phyloP scores from a whole-genome alignment of 2,329 filamentous ascomycete genomes.

The Aspergillus sp. region DNA sequence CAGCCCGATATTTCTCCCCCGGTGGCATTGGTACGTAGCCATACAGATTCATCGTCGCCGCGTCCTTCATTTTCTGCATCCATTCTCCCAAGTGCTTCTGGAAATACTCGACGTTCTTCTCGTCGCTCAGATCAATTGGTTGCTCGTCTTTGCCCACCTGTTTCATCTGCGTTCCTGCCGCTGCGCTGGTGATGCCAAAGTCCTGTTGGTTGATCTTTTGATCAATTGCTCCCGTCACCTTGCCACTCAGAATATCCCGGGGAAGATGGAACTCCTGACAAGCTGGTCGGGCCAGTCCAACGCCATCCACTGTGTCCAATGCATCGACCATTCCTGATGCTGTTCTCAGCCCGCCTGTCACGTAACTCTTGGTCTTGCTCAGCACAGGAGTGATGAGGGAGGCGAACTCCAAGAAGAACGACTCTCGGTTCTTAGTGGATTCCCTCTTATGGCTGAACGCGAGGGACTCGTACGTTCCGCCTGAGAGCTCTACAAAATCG shows the following conservation, averaged over 20 bases:
- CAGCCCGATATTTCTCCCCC: neutral
- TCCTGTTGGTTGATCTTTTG: too few species aligned
- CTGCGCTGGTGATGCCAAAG: too few species aligned
- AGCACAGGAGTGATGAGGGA: slow-evolving; percentile 47
- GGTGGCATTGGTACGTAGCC: too few species aligned
- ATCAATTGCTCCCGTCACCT: slow-evolving; percentile 38
- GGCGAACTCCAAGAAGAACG: slow-evolving; percentile 59
- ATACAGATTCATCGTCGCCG: too few species aligned
- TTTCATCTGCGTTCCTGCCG: slow-evolving; percentile 48
- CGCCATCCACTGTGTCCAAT: slow-evolving; percentile 53
- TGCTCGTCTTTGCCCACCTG: slow-evolving; percentile 51
- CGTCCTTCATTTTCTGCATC: too few species aligned
- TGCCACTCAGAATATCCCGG: slow-evolving; percentile 25
- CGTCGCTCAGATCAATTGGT: slow-evolving; percentile 31
- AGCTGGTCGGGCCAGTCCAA: slow-evolving; percentile 54
- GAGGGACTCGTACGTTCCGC: slow-evolving; percentile 55
- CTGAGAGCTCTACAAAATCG: slow-evolving; percentile 54
- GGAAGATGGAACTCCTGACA: slow-evolving; percentile 45
- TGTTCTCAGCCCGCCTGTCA: slow-evolving; percentile 56
- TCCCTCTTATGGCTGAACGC: slow-evolving; percentile 51
- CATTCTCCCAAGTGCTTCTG: too few species aligned
- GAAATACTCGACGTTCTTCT: too few species aligned
- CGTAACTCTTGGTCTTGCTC: slow-evolving; percentile 51
- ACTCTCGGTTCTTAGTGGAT: slow-evolving; percentile 52
- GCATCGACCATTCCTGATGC: slow-evolving; percentile 55